These are phyloP conservation scores for Cryptococcus sp. DNA, from an alignment of 1,284 basidiomycete species.

Conservation along the genomic window DNA sequence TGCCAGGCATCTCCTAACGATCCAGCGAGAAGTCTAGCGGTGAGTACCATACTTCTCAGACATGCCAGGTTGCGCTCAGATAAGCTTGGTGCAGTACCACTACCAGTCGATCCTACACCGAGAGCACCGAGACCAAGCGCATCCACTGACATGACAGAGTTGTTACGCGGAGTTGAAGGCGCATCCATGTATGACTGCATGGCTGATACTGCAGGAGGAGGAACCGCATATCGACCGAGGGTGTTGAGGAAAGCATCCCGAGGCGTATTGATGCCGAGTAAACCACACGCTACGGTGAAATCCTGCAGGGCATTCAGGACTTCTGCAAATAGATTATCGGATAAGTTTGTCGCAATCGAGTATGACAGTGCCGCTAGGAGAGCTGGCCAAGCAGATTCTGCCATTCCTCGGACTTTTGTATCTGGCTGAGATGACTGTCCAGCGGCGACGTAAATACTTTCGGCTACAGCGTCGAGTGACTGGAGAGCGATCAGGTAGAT, in stretches of 20 bases:
- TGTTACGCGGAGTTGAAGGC: conserved; percentile 42
- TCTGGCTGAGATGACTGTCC: conserved; percentile 52
- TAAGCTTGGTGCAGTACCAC: conserved; percentile 58
- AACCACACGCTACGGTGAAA: conserved; percentile 83
- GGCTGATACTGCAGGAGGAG: conserved; percentile 76
- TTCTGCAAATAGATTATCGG: conserved; percentile 63
- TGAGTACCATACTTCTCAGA: conserved; percentile 72
- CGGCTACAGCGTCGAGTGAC: conserved; percentile 78
- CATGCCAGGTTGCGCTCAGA: conserved; percentile 88
- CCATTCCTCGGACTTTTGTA: conserved; percentile 69
- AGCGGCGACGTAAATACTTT: conserved; percentile 73
- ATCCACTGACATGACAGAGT: conserved; percentile 58
- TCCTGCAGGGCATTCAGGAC: conserved; percentile 72
- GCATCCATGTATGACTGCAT: conserved; percentile 65
- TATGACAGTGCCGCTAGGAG: conserved; percentile 84
- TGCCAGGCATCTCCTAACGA: conserved; percentile 87
- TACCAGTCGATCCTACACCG: conserved; percentile 31
- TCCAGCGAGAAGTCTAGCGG: conserved; percentile 75
- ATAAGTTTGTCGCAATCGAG: conserved; percentile 79
- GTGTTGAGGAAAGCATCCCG: conserved; percentile 89
- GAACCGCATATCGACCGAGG: conserved; percentile 81
- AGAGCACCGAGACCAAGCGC: conserved; percentile 58
- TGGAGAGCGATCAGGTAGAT: conserved; percentile 87
- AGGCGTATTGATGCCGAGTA: conserved; percentile 74
- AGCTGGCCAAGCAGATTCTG: conserved; percentile 82